phyloP scores from a whole-genome alignment of 139 green algal genomes.

The Medakamo hakoo region DNA sequence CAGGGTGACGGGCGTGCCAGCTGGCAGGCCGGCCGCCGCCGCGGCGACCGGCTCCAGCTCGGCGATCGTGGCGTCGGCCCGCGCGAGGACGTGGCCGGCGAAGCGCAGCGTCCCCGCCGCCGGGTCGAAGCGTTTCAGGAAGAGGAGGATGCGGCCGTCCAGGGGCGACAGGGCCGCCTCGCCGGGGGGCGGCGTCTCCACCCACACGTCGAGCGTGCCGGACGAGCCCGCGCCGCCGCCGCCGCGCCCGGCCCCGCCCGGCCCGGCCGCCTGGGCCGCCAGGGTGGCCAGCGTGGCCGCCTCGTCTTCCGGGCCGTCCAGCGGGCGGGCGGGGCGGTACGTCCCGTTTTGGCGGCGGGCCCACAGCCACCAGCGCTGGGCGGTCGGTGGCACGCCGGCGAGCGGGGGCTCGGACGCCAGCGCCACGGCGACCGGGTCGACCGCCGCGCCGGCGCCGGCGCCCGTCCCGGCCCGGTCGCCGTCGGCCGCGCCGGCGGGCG shows the following conservation, averaged over 20 bases:
- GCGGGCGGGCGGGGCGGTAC: conserved; percentile 30
- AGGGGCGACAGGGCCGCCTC: no score
- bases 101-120: neutral
- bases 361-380: conserved; percentile 87
- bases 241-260: neutral
- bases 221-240: neutral
- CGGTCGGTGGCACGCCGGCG: conserved; percentile 43
- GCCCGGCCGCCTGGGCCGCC: conserved; percentile 8
- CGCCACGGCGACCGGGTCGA: no score
- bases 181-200: neutral
- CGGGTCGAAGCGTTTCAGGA: neutral
- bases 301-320: conserved; percentile 34
- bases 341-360: conserved; percentile 63
- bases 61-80: neutral
- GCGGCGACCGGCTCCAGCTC: neutral
- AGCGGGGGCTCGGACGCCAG: no score
- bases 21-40: conserved; percentile 11
- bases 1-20: conserved; percentile 9
- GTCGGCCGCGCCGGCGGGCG: no score
- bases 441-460: no score
- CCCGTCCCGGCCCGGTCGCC: no score
- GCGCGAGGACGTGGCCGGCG: neutral
- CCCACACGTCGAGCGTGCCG: conserved; percentile 5
- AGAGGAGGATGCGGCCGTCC: neutral
- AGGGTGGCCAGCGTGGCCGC: conserved; percentile 7